Evolutionary conservation across 2,329 filamentous ascomycete genomes (phyloP).

Genomic region (Ophiosphaerella korrae): DNA sequence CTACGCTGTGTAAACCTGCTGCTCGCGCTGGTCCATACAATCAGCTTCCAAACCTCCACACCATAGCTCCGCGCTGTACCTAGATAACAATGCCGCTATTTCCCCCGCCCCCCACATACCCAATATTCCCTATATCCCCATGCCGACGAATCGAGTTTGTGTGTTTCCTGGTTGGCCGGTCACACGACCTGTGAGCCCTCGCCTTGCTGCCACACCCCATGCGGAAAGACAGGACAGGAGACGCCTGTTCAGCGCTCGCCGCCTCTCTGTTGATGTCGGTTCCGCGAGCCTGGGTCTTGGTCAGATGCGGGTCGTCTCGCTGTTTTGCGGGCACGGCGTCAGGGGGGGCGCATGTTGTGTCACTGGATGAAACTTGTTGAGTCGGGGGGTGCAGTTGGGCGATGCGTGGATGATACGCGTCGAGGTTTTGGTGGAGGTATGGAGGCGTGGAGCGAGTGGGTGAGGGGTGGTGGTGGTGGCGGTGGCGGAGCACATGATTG

Average conservation of each 20-base stretch:
- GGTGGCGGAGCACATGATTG: too few species aligned
- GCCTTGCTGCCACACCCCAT: conserved; percentile 1
- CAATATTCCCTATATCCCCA: conserved; percentile 1
- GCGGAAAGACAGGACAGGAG: conserved; percentile 6
- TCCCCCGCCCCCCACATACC: too few species aligned
- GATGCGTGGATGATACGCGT: too few species aligned
- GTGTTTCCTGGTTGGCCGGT: not conserved
- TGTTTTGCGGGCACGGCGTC: conserved; percentile 9
- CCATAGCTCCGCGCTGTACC: too few species aligned
- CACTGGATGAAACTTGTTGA: conserved; percentile 23
- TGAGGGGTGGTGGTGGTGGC: too few species aligned
- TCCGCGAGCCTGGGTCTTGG: conserved; percentile 20
- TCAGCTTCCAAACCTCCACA: too few species aligned
- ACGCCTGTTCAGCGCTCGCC: not conserved
- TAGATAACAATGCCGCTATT: too few species aligned
- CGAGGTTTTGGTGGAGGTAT: too few species aligned
- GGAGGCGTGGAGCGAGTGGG: too few species aligned
- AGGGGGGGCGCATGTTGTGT: conserved; percentile 6
- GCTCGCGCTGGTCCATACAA: too few species aligned
- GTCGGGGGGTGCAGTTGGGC: not conserved
- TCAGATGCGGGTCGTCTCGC: conserved; percentile 9
- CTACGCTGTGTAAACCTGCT: too few species aligned
- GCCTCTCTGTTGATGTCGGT: conserved; percentile 1
- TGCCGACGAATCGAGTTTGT: not conserved
- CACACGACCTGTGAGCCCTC: not conserved